Evolutionary conservation across 176 grass and related monocot species (phyloP), one percentile per base, ranked within the genome.

Genomic region (Oryza meyeriana): DNA sequence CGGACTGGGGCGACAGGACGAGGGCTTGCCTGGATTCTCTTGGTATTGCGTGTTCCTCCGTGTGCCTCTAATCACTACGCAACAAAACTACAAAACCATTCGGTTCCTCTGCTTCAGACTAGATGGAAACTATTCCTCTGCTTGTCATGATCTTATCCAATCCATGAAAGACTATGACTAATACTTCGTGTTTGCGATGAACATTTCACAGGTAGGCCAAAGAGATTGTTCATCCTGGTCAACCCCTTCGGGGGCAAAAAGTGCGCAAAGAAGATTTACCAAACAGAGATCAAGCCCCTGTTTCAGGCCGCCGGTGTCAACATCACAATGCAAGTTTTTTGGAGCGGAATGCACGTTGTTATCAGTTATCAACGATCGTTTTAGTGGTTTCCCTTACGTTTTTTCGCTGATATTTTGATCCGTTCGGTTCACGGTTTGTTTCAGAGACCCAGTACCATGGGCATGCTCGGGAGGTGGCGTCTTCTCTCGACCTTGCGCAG

Each of bases 231-330:
- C 70, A 50, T 89, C 66, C 59, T 94, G 50, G 86, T 97, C 75
- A 97, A 97, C 83, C 95, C 95, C 1, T 97, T 92, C 55, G 86
- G 92, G 42, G 94, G 92, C 50, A 92, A 86, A 81, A 94, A 82
- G 72, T 61, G 81, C 41, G 94, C 72, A 10, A 87, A 10, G 36
- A 91, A 87, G 81, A 90, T 94, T 34, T 89, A 94, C 80, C 26
- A 87, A 20, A 31, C 77, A 41, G 92, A 97, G 30, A 70, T 97
- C 83, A 87, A 57, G 74, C 94, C 90, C 36, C 81, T 97, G 30
- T 68, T 97, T 24, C 74, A 83, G 66, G 94, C 86, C 9, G 89
- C 88, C 59, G 78, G 61, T 58, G 86, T 94, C 50, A 61, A 40
- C 45, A 39, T 91, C 82, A 85, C 88, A 77, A 42, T 88, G 86